phyloP scores from a whole-genome alignment of 139 green algal species.

The Chlorella sp. region DNA sequence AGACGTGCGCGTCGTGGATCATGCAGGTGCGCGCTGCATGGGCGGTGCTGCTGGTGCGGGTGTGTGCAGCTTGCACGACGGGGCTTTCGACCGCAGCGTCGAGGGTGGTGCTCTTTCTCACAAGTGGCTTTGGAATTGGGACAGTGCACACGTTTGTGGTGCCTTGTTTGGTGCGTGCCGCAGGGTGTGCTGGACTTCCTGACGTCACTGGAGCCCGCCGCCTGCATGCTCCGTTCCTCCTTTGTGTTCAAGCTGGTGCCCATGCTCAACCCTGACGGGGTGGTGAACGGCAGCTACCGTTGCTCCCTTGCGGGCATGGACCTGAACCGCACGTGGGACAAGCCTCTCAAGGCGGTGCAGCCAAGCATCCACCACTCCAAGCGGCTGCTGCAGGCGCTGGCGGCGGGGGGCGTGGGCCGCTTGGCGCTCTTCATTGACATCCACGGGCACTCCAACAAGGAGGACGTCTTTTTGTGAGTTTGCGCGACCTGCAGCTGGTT shows the following conservation, averaged over 20 bases:
- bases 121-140: too few relatives aligned
- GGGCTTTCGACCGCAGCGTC: not conserved
- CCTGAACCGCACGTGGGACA: constrained; percentile 38
- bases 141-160: not conserved
- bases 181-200: constrained; percentile 60
- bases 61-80: not conserved
- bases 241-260: constrained; percentile 68
- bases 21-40: constrained; percentile 52
- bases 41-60: not conserved
- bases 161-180: not conserved
- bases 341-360: constrained; percentile 12
- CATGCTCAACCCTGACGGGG: constrained; percentile 71
- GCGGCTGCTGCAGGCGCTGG: constrained; percentile 26
- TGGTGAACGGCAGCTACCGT: constrained; percentile 28
- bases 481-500: too few relatives aligned
- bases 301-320: constrained; percentile 33
- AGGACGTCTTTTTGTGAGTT: constrained; percentile 14
- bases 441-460: constrained; percentile 36
- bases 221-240: constrained; percentile 32
- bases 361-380: constrained; percentile 34
- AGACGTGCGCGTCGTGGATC: constrained; percentile 69
- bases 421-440: constrained; percentile 41
- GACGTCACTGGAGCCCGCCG: constrained; percentile 25
- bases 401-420: constrained; percentile 10
- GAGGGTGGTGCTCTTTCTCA: too few relatives aligned